Conservation (phyloP, 139 green algal species). For the Chlamydomonas eustigma region DNA sequence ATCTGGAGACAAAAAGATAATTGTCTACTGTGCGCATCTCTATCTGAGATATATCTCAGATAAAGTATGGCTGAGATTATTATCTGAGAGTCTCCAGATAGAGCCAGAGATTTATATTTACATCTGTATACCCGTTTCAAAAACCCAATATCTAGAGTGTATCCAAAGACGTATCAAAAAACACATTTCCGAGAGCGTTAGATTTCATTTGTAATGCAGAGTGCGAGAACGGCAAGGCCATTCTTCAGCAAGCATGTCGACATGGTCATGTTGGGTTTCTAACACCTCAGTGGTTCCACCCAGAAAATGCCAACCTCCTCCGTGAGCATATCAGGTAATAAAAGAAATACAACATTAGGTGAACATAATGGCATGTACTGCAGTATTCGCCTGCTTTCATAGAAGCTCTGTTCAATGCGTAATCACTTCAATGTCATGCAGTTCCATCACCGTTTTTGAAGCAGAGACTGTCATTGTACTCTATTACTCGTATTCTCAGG, state of each 20-base stretch:
- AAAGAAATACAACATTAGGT: not conserved
- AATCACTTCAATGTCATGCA: not conserved
- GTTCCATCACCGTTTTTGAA: not conserved
- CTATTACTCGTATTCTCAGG: too few relatives aligned
- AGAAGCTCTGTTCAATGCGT: not conserved
- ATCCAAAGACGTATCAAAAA: not conserved
- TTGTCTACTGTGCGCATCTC: too few relatives aligned
- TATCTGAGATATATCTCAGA: too few relatives aligned
- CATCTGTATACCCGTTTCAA: too few relatives aligned
- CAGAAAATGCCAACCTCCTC: not conserved
- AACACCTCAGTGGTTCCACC: not conserved
- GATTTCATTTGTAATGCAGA: not conserved
- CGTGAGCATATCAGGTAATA: constrained; percentile 3
- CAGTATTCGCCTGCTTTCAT: not conserved
- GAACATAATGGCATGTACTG: not conserved
- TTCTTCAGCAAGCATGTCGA: not conserved
- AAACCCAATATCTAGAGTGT: not conserved
- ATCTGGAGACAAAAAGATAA: too few relatives aligned
- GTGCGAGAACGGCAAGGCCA: too few relatives aligned
- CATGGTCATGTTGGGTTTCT: not conserved
- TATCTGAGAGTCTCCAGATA: too few relatives aligned
- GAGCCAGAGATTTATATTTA: too few relatives aligned
- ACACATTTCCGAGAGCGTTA: not conserved
- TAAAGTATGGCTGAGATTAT: too few relatives aligned
- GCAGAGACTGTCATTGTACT: not conserved